Evolutionary conservation across 306 rosid genomes (phyloP), one percentile per base, ranked within the genome.

Genomic region (Citrullus mucosospermus): DNA sequence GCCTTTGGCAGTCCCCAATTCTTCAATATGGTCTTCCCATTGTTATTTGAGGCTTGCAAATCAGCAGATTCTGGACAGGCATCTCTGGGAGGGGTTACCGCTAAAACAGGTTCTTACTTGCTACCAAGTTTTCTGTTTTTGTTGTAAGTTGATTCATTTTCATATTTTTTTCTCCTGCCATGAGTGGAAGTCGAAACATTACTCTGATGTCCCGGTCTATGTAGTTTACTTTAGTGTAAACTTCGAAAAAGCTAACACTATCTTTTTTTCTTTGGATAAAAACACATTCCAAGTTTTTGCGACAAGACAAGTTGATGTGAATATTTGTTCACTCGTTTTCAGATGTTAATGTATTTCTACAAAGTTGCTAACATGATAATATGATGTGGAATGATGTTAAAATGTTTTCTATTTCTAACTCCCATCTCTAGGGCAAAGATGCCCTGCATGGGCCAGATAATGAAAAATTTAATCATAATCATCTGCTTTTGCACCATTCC

Each of bases 1-100:
- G 90, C 96, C 83, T 95, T 95, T 80, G 95, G 92, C 75, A 79
- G 88, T 81, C 91, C 96, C 61, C 95, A 91, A 63, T 91, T 89
- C 87, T 95, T 95, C 77, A 87, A 76, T 75, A 81, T 85, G 82
- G 89, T 87, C 41, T 86, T 88, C 82, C 97, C 95, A 17, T 75
- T 87, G 87, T 79, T 95, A 88, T 84, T 84, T 77, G 93, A 92
- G 70, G 80, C 88, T 78, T 83, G 85, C 85, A 86, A 84, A 79
- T 77, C 88, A 28, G 89, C 78, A 32, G 77, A 86, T 78, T 81
- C 92, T 22, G 85, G 80, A 81, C 88, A 85, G 85, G 69, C 86
- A 86, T 81, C 88, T 82, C 75, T 76, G 84, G 80, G 73, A 77
- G 80, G 80, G 75, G 91, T 87, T 71, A 61, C 82, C 67, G 76